A percentile compares a stretch with the other conserved stretches of the same genome.
Conservation (phyloP, 2,329 filamentous ascomycete genomes). For the Chalaropsis ovoidea region DNA sequence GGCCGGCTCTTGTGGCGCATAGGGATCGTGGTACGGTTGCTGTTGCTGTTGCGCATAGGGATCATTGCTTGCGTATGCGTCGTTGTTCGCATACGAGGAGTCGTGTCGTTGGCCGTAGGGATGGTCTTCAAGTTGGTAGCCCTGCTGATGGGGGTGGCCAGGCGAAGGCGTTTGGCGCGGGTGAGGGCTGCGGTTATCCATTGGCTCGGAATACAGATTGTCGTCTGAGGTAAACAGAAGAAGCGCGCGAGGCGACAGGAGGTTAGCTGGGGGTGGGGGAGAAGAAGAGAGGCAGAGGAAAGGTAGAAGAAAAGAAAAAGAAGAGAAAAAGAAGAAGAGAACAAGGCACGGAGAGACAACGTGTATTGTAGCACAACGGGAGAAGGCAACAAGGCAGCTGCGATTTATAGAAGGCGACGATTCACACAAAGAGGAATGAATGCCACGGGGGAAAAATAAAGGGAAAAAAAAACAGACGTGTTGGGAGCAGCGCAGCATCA, state of each 20-base stretch:
- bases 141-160: slow-evolving; percentile 58
- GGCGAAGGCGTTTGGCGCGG: slow-evolving; percentile 63
- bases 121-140: slow-evolving; percentile 75
- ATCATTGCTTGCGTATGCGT: slow-evolving; percentile 22
- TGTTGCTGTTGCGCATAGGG: slow-evolving; percentile 40
- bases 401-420: slow-evolving; percentile 7
- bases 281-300: neutral
- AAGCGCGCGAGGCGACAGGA: neutral
- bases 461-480: neutral
- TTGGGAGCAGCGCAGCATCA: neutral
- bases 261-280: neutral
- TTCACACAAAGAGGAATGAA: neutral
- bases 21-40: slow-evolving; percentile 18
- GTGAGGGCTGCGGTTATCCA: slow-evolving; percentile 41
- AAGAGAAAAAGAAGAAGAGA: neutral
- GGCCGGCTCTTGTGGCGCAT: slow-evolving; percentile 14
- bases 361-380: too few relatives aligned
- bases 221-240: slow-evolving; percentile 38
- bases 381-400: neutral
- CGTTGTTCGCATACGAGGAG: slow-evolving; percentile 45
- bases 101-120: slow-evolving; percentile 47
- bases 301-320: neutral
- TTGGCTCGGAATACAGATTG: slow-evolving; percentile 50
- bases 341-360: too few relatives aligned
- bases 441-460: too few relatives aligned